Evolutionary conservation across 2,329 filamentous ascomycete genomes (phyloP).

Genomic region (Aspergillus tubingensis): DNA sequence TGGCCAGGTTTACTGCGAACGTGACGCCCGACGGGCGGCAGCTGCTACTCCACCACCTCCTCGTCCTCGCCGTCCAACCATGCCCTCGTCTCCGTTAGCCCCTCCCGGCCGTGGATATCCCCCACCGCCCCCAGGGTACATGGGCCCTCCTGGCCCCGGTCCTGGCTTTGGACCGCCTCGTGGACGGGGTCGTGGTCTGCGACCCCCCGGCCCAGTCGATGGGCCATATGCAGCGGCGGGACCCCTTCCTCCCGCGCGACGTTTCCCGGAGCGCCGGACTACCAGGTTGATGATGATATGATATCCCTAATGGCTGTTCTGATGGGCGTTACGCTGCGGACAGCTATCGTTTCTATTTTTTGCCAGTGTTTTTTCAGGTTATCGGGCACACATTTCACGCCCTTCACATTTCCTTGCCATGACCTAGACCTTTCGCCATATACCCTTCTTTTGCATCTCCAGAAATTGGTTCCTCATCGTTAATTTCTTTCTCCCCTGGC

Average conservation of each 20-base stretch:
- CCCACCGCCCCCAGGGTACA: conserved; percentile 28
- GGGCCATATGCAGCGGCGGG: conserved; percentile 23
- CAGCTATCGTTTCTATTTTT: neutral
- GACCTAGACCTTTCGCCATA: conserved; percentile 2
- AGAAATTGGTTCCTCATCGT: neutral
- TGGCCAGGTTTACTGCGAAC: conserved; percentile 79
- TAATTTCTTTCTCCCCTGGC: neutral
- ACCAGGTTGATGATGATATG: conserved; percentile 53
- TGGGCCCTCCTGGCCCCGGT: conserved; percentile 18
- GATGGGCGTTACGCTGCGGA: neutral
- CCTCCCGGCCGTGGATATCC: conserved; percentile 23
- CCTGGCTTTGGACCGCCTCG: conserved; percentile 10
- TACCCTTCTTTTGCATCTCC: neutral
- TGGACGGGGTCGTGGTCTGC: conserved; percentile 11
- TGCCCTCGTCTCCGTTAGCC: conserved; percentile 37
- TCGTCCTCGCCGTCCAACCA: conserved; percentile 36
- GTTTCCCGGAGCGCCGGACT: conserved; percentile 52
- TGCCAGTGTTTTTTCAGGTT: neutral
- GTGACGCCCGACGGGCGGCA: conserved; percentile 70
- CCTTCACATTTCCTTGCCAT: neutral
- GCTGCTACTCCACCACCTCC: conserved; percentile 41
- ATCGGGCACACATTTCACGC: neutral
- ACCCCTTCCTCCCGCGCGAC: conserved; percentile 13
- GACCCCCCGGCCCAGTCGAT: conserved; percentile 27
- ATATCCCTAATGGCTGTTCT: conserved; percentile 19